phyloP scores from a whole-genome alignment of 2,329 filamentous ascomycete genomes.

The Aspergillus sclerotialis region DNA sequence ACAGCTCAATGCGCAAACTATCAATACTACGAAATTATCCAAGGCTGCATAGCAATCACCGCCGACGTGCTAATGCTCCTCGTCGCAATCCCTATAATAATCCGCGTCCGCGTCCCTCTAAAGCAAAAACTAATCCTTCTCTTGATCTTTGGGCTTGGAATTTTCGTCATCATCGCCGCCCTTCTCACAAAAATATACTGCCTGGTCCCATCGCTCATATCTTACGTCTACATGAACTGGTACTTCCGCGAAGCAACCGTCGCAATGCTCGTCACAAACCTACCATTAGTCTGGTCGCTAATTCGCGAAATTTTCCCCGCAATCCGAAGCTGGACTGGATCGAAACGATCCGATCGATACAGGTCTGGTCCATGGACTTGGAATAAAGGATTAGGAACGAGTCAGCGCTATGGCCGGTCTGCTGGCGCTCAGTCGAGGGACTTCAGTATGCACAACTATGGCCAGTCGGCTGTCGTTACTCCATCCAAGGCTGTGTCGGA shows the following conservation, averaged over 20 bases:
- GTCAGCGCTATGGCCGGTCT: conserved; percentile 18
- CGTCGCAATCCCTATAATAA: conserved; percentile 36
- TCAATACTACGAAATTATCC: conserved; percentile 40
- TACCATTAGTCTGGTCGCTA: conserved; percentile 47
- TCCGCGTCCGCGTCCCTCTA: conserved; percentile 33
- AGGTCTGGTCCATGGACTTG: conserved; percentile 23
- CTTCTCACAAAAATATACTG: conserved; percentile 45
- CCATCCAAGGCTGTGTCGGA: conserved; percentile 23
- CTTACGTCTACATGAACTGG: conserved; percentile 42
- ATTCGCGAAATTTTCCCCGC: conserved; percentile 42
- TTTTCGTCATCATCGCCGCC: conserved; percentile 43
- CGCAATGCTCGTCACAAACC: conserved; percentile 44
- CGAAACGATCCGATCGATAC: conserved; percentile 27
- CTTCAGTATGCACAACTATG: conserved; percentile 24
- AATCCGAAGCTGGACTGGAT: conserved; percentile 34
- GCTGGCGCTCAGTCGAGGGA: conserved; percentile 22
- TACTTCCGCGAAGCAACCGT: conserved; percentile 41
- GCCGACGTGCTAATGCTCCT: conserved; percentile 38
- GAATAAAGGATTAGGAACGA: conserved; percentile 20
- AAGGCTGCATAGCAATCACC: conserved; percentile 40
- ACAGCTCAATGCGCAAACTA: conserved; percentile 37
- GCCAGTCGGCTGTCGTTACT: conserved; percentile 16
- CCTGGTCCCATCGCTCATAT: conserved; percentile 34
- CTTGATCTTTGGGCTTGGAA: conserved; percentile 38
- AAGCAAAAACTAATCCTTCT: conserved; percentile 39